These are phyloP conservation scores for Claviceps purpurea DNA, from an alignment of 2,329 filamentous ascomycete genomes.

Conservation along the genomic window DNA sequence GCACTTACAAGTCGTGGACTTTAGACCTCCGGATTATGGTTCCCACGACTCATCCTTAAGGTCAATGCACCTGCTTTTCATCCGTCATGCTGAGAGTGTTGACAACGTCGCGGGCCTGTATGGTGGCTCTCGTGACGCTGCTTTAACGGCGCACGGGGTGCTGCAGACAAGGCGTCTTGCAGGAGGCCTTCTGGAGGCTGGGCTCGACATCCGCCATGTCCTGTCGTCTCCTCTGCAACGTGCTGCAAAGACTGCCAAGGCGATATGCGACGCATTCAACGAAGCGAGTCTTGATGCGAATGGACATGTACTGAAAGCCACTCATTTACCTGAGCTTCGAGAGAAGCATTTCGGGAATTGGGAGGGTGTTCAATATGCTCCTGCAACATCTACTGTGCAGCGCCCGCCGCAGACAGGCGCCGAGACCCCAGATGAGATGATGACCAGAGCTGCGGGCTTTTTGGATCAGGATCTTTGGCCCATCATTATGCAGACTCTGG, in stretches of 20 bases:
- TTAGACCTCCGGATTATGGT: background rate
- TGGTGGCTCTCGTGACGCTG: slow-evolving; percentile 68
- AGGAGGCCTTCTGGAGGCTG: slow-evolving; percentile 35
- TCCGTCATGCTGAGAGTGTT: slow-evolving; percentile 81
- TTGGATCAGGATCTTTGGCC: slow-evolving; percentile 50
- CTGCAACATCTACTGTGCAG: slow-evolving; percentile 10
- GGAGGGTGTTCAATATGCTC: slow-evolving; percentile 49
- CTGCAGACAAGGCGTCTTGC: slow-evolving; percentile 65
- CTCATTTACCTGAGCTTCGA: slow-evolving; percentile 35
- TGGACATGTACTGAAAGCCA: slow-evolving; percentile 7
- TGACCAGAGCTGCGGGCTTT: slow-evolving; percentile 48
- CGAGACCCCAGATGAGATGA: slow-evolving; percentile 59
- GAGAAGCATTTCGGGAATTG: slow-evolving; percentile 64
- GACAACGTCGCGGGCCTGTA: slow-evolving; percentile 74
- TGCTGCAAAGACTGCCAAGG: slow-evolving; percentile 56
- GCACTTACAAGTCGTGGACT: background rate
- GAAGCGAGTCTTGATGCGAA: slow-evolving; percentile 2
- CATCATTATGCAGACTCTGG: slow-evolving; percentile 17
- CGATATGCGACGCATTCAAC: slow-evolving; percentile 45
- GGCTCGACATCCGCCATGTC: slow-evolving; percentile 39
- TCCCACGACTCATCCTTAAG: background rate
- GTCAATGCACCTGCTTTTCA: slow-evolving; percentile 47
- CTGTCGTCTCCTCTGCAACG: slow-evolving; percentile 70
- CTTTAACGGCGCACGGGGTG: slow-evolving; percentile 68
- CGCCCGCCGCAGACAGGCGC: slow-evolving; percentile 30